Evolutionary conservation across 1,284 basidiomycete genomes (phyloP), one percentile per base, ranked within the genome.

Genomic region (Acaromyces ingoldii): DNA sequence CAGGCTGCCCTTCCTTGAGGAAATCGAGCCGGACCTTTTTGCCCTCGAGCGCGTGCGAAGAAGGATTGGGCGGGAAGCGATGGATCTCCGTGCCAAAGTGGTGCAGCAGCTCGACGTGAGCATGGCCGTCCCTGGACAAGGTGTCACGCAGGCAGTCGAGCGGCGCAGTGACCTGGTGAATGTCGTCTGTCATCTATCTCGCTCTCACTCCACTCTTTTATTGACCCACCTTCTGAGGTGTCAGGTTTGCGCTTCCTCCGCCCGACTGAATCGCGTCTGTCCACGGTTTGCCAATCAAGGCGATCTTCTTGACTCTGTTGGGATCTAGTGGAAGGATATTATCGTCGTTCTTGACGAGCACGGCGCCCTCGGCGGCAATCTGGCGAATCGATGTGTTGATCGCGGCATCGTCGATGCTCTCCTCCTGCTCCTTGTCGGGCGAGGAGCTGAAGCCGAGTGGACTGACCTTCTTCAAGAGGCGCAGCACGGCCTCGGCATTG

Each of bases 311-410:
- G 17, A 17, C 33, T 10, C 26, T 26, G 22, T 33, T 50, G 5
- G 45, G 31, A 11, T 21, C 26, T 15, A 54, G 28, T 15, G 53
- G 53, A 15, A 55, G 48, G 17, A 51, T 24, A 13, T 37, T 38
- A 4, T 13, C 31, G 1, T 45, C 29, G 38, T 55, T 76, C 1
- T 76, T 78, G n/a, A 91, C 77, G 1, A 87, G 87, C 0, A 89
- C 77, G 1, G 78, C 76, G 3, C 76, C 75, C 37, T 80, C 78
- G 1, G 67, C 70, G 70, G 41, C 53, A 24, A 51, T 51, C 15
- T n/a, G 21, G 11, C 53, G 13, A 17, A 51, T 55, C n/a, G 30
- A 5, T 88, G 24, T 4, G 13, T 31, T 28, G 24, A 45, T 31
- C 34, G 30, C 17, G 17, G 13, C 45, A 13, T 44, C 33, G 6